These are phyloP conservation scores for Hydnum rufescens DNA, from an alignment of 768 basidiomycete species.

Conservation along the genomic window DNA sequence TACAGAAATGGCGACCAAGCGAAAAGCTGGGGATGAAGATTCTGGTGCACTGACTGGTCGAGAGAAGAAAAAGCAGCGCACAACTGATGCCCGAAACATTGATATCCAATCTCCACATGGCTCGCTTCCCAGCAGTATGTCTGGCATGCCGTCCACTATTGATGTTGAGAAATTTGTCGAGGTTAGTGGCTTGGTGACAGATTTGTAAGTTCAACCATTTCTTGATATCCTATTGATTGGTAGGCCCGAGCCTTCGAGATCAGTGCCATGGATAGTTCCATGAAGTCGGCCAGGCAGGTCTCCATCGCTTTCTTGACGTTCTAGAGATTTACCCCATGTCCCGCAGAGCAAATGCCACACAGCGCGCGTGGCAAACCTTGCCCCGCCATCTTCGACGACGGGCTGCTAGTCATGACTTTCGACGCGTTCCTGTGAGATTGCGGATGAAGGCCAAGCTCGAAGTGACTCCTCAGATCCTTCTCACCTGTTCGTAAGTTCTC, in stretches of 20 bases:
- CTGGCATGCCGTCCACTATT: constrained; percentile 46
- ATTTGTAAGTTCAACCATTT: not conserved
- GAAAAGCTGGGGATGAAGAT: not conserved
- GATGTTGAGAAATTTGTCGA: constrained; percentile 82
- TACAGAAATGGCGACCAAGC: not conserved
- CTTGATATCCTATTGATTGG: not conserved
- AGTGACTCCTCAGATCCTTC: too few species aligned
- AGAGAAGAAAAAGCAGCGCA: not conserved
- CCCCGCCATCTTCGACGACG: constrained; percentile 80
- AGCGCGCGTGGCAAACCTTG: constrained; percentile 80
- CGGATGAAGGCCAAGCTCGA: constrained; percentile 67
- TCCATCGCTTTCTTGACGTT: not conserved
- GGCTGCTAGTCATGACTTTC: constrained; percentile 87
- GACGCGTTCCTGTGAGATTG: constrained; percentile 70
- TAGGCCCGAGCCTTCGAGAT: constrained; percentile 83
- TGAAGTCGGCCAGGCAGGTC: constrained; percentile 53
- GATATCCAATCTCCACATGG: not conserved
- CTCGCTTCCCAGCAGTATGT: constrained; percentile 15
- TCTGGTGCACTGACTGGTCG: not conserved
- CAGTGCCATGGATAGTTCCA: constrained; percentile 69
- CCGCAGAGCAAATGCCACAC: constrained; percentile 43
- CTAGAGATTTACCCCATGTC: not conserved
- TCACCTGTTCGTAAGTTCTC: too few species aligned
- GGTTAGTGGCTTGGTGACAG: too few species aligned
- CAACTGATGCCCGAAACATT: not conserved